A percentile compares a stretch with the other conserved stretches of the same genome.
phyloP scores from a whole-genome alignment of 2,329 filamentous ascomycete species.

The Neofusicoccum parvum region DNA sequence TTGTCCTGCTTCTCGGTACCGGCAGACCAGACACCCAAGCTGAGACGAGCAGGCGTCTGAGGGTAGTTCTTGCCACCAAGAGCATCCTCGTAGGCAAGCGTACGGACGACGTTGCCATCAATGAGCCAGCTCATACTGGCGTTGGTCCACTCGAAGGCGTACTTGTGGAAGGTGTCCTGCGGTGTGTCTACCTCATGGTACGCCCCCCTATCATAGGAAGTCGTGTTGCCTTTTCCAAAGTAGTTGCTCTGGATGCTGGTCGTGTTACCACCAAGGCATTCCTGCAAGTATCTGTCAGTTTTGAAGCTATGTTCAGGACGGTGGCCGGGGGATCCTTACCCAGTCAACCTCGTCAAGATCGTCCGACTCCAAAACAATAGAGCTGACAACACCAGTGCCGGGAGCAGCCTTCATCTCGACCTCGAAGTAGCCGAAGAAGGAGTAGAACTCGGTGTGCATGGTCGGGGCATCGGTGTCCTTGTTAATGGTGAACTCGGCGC shows the following conservation, averaged over 20 bases:
- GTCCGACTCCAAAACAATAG: conserved; percentile 24
- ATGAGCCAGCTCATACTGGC: conserved; percentile 69
- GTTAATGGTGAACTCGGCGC: conserved; percentile 69
- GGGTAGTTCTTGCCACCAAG: conserved; percentile 66
- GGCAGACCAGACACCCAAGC: conserved; percentile 48
- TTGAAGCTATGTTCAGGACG: not conserved
- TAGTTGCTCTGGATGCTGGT: conserved; percentile 68
- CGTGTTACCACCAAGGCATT: conserved; percentile 57
- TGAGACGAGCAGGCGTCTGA: conserved; percentile 71
- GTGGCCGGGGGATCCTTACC: conserved; percentile 8
- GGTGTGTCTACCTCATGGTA: conserved; percentile 62
- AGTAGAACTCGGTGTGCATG: conserved; percentile 27
- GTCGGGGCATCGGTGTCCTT: conserved; percentile 68
- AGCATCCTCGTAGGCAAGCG: conserved; percentile 60
- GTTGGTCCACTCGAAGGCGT: conserved; percentile 73
- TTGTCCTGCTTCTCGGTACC: conserved; percentile 49
- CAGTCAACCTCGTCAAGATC: conserved; percentile 27
- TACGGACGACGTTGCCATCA: conserved; percentile 67
- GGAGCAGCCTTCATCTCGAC: conserved; percentile 26
- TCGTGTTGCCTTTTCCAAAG: conserved; percentile 72
- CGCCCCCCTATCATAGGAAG: conserved; percentile 69
- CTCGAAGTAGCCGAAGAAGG: conserved; percentile 26
- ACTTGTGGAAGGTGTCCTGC: conserved; percentile 64
- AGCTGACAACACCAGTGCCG: conserved; percentile 24
- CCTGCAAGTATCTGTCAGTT: not conserved